These are phyloP conservation scores for Colletotrichum magnum DNA, from an alignment of 2,329 filamentous ascomycete species.

Conservation along the genomic window DNA sequence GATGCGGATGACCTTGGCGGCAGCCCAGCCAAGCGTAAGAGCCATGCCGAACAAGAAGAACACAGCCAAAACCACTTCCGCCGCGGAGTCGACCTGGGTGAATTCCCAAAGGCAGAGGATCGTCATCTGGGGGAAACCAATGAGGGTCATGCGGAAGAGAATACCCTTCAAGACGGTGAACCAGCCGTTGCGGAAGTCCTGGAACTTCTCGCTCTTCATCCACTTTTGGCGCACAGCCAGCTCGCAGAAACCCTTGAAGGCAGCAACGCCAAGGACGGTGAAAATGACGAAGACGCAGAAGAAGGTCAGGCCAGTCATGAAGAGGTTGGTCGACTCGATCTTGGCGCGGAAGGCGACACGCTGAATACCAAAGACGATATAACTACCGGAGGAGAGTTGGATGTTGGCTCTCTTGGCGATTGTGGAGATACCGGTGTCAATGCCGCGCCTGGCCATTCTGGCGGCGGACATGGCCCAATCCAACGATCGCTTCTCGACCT, in stretches of 20 bases:
- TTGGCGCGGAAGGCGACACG: slow-evolving; percentile 87
- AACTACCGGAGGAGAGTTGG: slow-evolving; percentile 67
- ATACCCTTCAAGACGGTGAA: slow-evolving; percentile 93
- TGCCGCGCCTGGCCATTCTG: slow-evolving; percentile 63
- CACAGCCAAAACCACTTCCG: slow-evolving; percentile 87
- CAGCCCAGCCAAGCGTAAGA: slow-evolving; percentile 85
- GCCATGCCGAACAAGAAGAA: slow-evolving; percentile 90
- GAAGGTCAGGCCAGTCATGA: slow-evolving; percentile 91
- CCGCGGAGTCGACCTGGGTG: slow-evolving; percentile 86
- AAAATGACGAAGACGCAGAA: slow-evolving; percentile 87
- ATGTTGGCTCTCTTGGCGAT: slow-evolving; percentile 70
- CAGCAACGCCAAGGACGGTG: slow-evolving; percentile 78
- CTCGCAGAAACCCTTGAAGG: slow-evolving; percentile 88
- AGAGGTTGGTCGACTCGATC: slow-evolving; percentile 93
- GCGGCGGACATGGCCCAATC: slow-evolving; percentile 47
- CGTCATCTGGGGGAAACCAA: slow-evolving; percentile 92
- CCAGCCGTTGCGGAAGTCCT: slow-evolving; percentile 96
- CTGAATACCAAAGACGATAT: slow-evolving; percentile 84
- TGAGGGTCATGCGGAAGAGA: slow-evolving; percentile 89
- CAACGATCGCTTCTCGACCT: slow-evolving; percentile 77
- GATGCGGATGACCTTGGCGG: slow-evolving; percentile 89
- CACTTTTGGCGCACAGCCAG: slow-evolving; percentile 79
- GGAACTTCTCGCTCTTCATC: slow-evolving; percentile 89
- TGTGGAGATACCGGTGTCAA: slow-evolving; percentile 45
- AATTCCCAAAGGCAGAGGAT: slow-evolving; percentile 96